A percentile compares a stretch with the other conserved stretches of the same genome.
phyloP scores from a whole-genome alignment of 139 green algal genomes.

The Chlorokybus atmophyticus region DNA sequence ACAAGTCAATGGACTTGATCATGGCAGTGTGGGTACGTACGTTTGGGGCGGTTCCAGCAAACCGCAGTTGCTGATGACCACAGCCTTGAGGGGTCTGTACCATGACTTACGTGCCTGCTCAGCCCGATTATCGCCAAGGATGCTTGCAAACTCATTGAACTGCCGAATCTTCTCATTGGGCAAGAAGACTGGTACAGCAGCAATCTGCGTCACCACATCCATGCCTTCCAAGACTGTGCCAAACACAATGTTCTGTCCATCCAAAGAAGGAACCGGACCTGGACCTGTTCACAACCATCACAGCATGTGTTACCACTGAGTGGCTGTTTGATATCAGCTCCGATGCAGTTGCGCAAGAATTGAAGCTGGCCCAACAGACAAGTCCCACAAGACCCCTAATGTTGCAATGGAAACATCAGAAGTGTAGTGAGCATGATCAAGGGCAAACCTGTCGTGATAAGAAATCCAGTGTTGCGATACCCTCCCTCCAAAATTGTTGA shows the following conservation, averaged over 20 bases:
- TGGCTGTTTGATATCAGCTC: too few species aligned
- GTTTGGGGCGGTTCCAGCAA: conserved; percentile 1
- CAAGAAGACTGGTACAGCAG: conserved; percentile 17
- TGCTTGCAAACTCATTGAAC: conserved; percentile 20
- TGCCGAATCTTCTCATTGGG: conserved; percentile 22
- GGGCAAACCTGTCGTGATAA: conserved; percentile 27
- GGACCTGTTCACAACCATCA: too few species aligned
- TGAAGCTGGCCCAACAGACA: too few species aligned
- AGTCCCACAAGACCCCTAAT: too few species aligned
- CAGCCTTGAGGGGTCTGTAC: conserved; percentile 19
- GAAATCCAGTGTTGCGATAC: conserved; percentile 29
- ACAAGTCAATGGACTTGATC: too few species aligned
- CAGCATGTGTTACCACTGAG: too few species aligned
- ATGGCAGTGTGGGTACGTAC: background rate
- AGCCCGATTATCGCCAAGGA: conserved; percentile 20
- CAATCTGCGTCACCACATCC: conserved; percentile 22
- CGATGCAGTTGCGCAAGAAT: too few species aligned
- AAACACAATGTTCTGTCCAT: conserved; percentile 25
- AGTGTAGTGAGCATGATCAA: too few species aligned
- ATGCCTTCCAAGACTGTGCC: conserved; percentile 29
- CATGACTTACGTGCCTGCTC: conserved; percentile 8
- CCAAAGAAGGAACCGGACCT: conserved; percentile 19
- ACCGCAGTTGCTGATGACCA: conserved; percentile 21
- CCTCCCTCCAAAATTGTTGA: background rate
- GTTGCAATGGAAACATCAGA: too few species aligned